phyloP scores from a whole-genome alignment of 1,284 basidiomycete genomes.

The Ganoderma meredithae region DNA sequence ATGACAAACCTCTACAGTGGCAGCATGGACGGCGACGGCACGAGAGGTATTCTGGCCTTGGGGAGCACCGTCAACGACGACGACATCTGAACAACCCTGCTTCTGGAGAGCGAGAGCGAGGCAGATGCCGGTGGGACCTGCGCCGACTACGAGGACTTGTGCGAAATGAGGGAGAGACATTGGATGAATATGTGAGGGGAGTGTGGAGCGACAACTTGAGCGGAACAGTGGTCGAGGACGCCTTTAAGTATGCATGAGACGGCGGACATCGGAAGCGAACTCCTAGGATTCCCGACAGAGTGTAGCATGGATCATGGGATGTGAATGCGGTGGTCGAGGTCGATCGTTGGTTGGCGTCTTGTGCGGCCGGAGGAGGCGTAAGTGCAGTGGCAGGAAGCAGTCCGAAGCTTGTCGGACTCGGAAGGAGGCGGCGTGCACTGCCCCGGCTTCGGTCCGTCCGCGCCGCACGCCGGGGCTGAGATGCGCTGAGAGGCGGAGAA shows the following conservation, averaged over 20 bases:
- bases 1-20: conserved; percentile 40
- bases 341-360: background rate
- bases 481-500: background rate
- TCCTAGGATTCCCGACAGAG: background rate
- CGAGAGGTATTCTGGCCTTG: conserved; percentile 40
- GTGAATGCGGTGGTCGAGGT: background rate
- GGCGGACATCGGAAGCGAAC: background rate
- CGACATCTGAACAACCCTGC: conserved; percentile 52
- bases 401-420: background rate
- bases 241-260: background rate
- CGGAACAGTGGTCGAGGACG: background rate
- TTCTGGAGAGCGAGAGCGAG: conserved; percentile 52
- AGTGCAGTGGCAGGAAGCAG: background rate
- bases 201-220: background rate
- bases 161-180: conserved; percentile 43
- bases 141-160: conserved; percentile 55
- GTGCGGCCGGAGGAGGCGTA: background rate
- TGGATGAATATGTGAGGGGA: background rate
- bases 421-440: background rate
- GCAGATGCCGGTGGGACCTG: conserved; percentile 54
- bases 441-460: background rate
- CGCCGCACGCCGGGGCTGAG: background rate
- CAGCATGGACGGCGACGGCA: conserved; percentile 41
- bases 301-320: background rate
- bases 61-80: conserved; percentile 53